Conservation (phyloP, 306 rosid genomes). For the Arachis hypogaea region DNA sequence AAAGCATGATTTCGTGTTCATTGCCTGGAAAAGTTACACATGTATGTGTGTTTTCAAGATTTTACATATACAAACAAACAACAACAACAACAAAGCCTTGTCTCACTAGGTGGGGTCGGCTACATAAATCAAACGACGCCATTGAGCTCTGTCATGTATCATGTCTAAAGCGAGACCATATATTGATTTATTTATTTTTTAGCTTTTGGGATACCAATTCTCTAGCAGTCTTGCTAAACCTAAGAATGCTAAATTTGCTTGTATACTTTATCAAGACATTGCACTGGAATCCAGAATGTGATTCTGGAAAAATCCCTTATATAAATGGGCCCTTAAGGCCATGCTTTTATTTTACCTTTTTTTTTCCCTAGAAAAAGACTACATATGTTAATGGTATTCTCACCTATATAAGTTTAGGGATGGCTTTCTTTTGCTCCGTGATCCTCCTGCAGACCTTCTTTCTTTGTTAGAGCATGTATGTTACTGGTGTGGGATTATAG, state of each 20-base stretch:
- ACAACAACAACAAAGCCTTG: too few relatives aligned
- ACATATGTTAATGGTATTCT: constrained; percentile 10
- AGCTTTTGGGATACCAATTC: neutral
- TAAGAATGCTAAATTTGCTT: constrained; percentile 23
- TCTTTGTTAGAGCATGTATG: too few relatives aligned
- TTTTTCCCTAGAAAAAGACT: constrained; percentile 30
- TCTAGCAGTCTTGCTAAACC: constrained; percentile 31
- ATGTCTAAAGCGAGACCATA: neutral
- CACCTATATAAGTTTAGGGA: neutral
- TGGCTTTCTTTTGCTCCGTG: too few relatives aligned
- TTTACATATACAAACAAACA: neutral
- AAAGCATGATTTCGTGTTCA: constrained; percentile 3
- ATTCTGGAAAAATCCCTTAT: constrained; percentile 20
- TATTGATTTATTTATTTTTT: neutral
- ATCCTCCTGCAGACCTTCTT: too few relatives aligned
- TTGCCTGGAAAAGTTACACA: constrained; percentile 23
- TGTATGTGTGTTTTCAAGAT: constrained; percentile 25
- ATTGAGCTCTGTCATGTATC: too few relatives aligned
- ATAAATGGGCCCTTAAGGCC: constrained; percentile 27
- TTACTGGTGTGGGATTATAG: too few relatives aligned
- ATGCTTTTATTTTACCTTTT: constrained; percentile 24
- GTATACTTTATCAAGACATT: constrained; percentile 23
- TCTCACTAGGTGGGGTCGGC: too few relatives aligned
- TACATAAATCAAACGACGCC: too few relatives aligned
- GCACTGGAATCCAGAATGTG: constrained; percentile 17